Evolutionary conservation across 306 rosid species (phyloP), one percentile per base, ranked within the genome.

Genomic region (Crataegus laevigata): DNA sequence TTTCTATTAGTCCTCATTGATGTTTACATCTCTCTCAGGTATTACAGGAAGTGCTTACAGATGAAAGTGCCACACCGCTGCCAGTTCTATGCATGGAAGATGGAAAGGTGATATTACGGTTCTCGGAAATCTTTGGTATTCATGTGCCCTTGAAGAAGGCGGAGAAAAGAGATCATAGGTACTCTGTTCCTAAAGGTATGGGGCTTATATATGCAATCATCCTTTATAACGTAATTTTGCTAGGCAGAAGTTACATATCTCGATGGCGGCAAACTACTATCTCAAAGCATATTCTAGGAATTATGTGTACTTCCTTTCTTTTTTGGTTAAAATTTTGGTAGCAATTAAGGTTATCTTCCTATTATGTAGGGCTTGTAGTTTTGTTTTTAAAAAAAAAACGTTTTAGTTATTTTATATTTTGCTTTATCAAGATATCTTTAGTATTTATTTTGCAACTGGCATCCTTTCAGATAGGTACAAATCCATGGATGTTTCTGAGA

Each of bases 81-180:
- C 98, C 98, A 14, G 86, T 94, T 82, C 85, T 94, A 80, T 94
- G 88, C 82, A 81, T 90, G 61, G 98, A 94, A 81, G 92, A 91
- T 85, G 98, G 97, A 78, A 75, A 76, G 88, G 87, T 72, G 55
- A 88, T 94, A 71, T 88, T 94, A 77, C 88, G 92, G 68, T 94
- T 94, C 87, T 94, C 98, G 58, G 97, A 94, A 80, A 91, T 94
- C 80, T 94, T 94, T 82, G 93, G 96, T 64, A 86, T 90, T 87
- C 89, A 86, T 25, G 87, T 86, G 80, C 91, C 94, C 72, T 68
- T 85, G 67, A 92, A 87, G 83, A 94, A 90, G 82, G 88, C 86
- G 60, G 97, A 92, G 81, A 91, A 79, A 92, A 88, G 89, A 85
- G 96, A 87, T n/a, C 89, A 82, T 73, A 89, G 88, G 50, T 87